Evolutionary conservation across 192 early-diverging fungal species (phyloP).

Genomic region (Coemansia umbellata): DNA sequence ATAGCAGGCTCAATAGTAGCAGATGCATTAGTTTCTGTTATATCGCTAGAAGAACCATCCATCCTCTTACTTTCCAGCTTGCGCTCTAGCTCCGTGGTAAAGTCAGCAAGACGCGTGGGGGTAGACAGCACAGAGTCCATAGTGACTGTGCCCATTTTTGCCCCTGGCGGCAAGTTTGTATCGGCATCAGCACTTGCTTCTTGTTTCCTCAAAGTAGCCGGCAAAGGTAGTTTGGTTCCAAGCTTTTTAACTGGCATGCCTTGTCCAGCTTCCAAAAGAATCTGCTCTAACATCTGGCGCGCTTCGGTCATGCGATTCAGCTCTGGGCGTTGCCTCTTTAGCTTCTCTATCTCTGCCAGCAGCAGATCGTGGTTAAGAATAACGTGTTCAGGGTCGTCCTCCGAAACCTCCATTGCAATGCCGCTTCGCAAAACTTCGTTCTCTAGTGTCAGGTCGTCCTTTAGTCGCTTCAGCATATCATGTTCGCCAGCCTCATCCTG

Average conservation of each 20-base stretch:
- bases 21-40: not conserved
- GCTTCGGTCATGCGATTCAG: constrained; percentile 49
- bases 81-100: constrained; percentile 43
- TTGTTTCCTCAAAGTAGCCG: not conserved
- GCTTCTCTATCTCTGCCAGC: constrained; percentile 47
- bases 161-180: constrained; percentile 8
- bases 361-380: constrained; percentile 46
- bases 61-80: constrained; percentile 35
- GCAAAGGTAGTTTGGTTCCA: not conserved
- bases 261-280: constrained; percentile 40
- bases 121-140: constrained; percentile 46
- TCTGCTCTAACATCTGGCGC: constrained; percentile 45
- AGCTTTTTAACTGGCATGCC: constrained; percentile 23
- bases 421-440: constrained; percentile 51
- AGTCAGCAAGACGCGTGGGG: constrained; percentile 40
- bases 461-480: constrained; percentile 45
- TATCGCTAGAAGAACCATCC: not conserved
- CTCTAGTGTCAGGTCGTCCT: constrained; percentile 48
- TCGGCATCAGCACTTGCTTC: not conserved
- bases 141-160: constrained; percentile 45
- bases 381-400: constrained; percentile 22
- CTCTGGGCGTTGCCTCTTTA: constrained; percentile 40
- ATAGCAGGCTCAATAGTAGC: not conserved
- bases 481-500: constrained; percentile 56
- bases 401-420: constrained; percentile 26